phyloP scores from a whole-genome alignment of 2,329 filamentous ascomycete species.

The Claviceps capensis region DNA sequence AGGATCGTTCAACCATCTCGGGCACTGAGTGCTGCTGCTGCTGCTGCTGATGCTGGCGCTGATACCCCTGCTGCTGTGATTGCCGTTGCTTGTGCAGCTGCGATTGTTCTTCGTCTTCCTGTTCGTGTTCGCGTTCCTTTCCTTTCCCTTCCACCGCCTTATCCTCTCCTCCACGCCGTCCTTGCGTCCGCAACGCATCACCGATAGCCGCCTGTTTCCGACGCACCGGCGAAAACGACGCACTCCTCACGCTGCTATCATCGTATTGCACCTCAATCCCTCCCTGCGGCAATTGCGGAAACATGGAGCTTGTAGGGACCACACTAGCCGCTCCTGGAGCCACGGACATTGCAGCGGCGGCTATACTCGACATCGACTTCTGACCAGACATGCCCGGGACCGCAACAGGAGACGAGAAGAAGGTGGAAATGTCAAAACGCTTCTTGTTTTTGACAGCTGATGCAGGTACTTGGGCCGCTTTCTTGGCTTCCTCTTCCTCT shows the following conservation, averaged over 20 bases:
- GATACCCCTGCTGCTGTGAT: neutral
- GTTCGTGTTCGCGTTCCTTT: neutral
- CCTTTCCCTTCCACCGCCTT: neutral
- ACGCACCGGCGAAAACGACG: conserved; percentile 23
- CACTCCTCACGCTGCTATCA: conserved; percentile 16
- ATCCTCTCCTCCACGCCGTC: neutral
- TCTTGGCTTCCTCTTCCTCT: conserved; percentile 8
- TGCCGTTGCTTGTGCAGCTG: neutral
- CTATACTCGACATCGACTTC: conserved; percentile 16
- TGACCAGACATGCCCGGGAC: conserved; percentile 21
- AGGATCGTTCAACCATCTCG: neutral
- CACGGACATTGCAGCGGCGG: conserved; percentile 3
- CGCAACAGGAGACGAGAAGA: conserved; percentile 43
- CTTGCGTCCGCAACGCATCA: neutral
- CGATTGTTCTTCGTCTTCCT: neutral
- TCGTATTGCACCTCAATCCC: conserved; percentile 19
- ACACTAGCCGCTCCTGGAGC: conserved; percentile 11
- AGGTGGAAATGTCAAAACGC: conserved; percentile 35
- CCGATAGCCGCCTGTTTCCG: neutral
- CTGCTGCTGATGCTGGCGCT: neutral
- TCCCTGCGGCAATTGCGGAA: conserved; percentile 21
- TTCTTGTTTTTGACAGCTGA: conserved; percentile 17
- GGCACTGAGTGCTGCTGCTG: neutral
- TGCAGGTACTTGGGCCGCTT: conserved; percentile 6
- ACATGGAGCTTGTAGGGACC: conserved; percentile 25